phyloP scores from a whole-genome alignment of 2,329 filamentous ascomycete species.

The Cyanodermella asteris region DNA sequence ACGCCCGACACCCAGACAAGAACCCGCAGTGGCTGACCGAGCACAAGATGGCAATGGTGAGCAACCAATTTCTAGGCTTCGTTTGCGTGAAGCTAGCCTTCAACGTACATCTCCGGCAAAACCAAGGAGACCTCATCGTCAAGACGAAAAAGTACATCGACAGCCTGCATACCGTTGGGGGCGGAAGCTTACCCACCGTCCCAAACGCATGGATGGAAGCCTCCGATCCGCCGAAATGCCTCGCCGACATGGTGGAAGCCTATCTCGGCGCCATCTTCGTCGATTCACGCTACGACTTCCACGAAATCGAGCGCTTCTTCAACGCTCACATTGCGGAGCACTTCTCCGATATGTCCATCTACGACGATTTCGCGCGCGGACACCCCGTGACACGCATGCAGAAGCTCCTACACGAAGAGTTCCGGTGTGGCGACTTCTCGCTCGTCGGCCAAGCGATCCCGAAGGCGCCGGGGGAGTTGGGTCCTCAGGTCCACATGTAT shows the following conservation, averaged over 20 bases:
- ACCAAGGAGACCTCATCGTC: slow-evolving; percentile 9
- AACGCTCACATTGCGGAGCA: slow-evolving; percentile 48
- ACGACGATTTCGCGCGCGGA: slow-evolving; percentile 68
- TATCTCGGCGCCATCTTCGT: slow-evolving; percentile 83
- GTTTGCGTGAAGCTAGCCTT: slow-evolving; percentile 60
- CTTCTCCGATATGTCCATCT: slow-evolving; percentile 69
- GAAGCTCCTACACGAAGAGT: slow-evolving; percentile 38
- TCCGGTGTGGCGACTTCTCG: slow-evolving; percentile 41
- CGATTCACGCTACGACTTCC: slow-evolving; percentile 61
- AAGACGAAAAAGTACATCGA: slow-evolving; percentile 1
- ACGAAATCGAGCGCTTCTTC: slow-evolving; percentile 56
- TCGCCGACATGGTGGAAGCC: slow-evolving; percentile 75
- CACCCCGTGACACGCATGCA: slow-evolving; percentile 63
- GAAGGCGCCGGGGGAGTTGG: slow-evolving; percentile 17
- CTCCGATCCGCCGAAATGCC: slow-evolving; percentile 30
- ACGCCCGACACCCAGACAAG: slow-evolving; percentile 49
- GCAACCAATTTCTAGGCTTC: slow-evolving; percentile 78
- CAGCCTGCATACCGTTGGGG: too few relatives aligned
- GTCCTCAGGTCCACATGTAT: slow-evolving; percentile 35
- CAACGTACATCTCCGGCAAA: slow-evolving; percentile 44
- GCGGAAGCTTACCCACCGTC: too few relatives aligned
- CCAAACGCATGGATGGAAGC: slow-evolving; percentile 1
- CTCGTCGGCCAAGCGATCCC: slow-evolving; percentile 25
- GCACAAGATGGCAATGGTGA: slow-evolving; percentile 99
- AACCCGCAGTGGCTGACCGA: slow-evolving; percentile 96